Evolutionary conservation across 768 basidiomycete species (phyloP), one percentile per base, ranked within the genome.

Genomic region (Hemileccinum impolitum): DNA sequence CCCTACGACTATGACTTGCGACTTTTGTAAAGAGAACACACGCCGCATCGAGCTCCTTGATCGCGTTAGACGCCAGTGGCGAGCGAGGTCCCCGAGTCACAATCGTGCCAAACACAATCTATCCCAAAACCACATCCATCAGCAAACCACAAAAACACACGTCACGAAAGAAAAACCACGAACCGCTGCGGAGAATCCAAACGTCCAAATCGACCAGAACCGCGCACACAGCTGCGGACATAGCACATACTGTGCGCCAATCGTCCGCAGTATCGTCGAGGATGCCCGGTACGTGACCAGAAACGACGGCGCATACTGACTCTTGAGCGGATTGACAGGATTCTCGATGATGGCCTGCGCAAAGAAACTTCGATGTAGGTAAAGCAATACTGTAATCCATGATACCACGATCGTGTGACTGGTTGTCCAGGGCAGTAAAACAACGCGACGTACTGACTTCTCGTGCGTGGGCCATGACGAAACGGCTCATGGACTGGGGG

Each of bases 51-150:
- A 91, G 72, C 56, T 90, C 85, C 17, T 72, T 65, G 67, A 90
- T 81, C 4, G 89, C 89, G 2, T 77, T 73, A 12, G 74, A 65
- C 0, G 88, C 89, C 11, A 90, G 63, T 0, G 84, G 79, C 1
- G 83, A 87, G 6, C 77, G 70, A 6, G 89, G 89, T 3, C 84
- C 81, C 25, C 85, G 78, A 3, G 84, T 87, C 2, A 86, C 89
- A 17, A 91, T 83, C 4, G 85, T 84, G 4, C 87, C 90, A 57
- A 90, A 85, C 14, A 90, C 83, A 10, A 88, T 76, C 87, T 89
- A 49, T 31, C 9, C 14, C 23, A 9, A 26, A 45, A 23, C 30
- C 5, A 32, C 8, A 39, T 23, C 30, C 32, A 26, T 59, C 37
- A 60, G 45, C 21, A 9, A 43, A 19, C 18, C 14, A 36, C 23